Conservation (phyloP, 1,284 basidiomycete species). For the Ceratobasidium sp. region DNA sequence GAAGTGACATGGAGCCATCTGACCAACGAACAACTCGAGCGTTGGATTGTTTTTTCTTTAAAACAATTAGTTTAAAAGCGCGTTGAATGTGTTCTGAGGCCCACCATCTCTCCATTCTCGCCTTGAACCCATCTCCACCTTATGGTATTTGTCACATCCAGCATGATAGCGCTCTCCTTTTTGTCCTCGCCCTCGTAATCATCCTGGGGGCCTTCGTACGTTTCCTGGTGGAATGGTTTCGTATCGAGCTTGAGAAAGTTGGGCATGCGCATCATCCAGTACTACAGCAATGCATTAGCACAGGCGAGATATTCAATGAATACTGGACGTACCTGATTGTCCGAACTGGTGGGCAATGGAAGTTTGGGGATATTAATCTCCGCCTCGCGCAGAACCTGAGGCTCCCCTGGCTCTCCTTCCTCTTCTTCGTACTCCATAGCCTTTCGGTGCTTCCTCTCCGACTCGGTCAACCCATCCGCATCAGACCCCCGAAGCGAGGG, state of each 20-base stretch:
- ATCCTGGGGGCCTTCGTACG: constrained; percentile 78
- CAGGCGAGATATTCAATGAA: background rate
- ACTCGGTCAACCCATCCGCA: constrained; percentile 69
- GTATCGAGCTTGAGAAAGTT: constrained; percentile 84
- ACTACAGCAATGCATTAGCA: constrained; percentile 53
- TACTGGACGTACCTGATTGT: constrained; percentile 64
- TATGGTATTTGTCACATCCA: constrained; percentile 89
- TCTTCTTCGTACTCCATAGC: constrained; percentile 83
- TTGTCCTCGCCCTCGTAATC: constrained; percentile 68
- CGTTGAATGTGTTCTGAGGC: constrained; percentile 46
- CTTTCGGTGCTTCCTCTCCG: constrained; percentile 69
- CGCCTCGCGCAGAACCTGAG: constrained; percentile 67
- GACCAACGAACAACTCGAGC: constrained; percentile 89
- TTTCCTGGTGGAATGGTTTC: constrained; percentile 80
- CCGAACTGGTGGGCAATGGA: constrained; percentile 71
- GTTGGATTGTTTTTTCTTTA: constrained; percentile 80
- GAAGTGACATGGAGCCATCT: constrained; percentile 84
- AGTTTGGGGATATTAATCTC: constrained; percentile 78
- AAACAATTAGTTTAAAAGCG: background rate
- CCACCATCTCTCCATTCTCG: constrained; percentile 69
- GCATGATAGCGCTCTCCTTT: constrained; percentile 69
- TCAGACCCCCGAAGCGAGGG: constrained; percentile 54
- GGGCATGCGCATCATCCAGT: constrained; percentile 83
- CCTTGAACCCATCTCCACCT: constrained; percentile 89
- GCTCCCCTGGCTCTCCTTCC: constrained; percentile 61